Evolutionary conservation across 441 rosid species (phyloP), one percentile per base, ranked within the genome.

Genomic region (Erodium texanum): DNA sequence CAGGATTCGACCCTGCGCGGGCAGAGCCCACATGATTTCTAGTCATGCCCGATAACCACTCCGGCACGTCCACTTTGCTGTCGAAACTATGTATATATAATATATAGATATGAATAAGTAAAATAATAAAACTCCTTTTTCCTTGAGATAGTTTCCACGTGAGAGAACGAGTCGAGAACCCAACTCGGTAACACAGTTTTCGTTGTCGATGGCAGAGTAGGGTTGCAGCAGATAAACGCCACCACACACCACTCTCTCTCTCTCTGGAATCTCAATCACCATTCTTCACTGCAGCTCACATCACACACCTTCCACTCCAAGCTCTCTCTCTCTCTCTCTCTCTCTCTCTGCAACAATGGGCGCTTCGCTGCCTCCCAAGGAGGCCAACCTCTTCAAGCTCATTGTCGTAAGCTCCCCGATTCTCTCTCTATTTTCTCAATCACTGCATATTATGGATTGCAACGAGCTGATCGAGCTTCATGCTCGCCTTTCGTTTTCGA

Each of bases 311-410:
- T 34, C 38, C 38, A 5, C 38, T 10, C 38, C 38, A 34, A 34
- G 38, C 38, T 34, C 62, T 24, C 48, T 3, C 7, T 43, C 54
- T 4, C 18, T 36, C 7, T 43, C 54, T 4, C 38, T 34, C 62
- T 24, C 48, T 3, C 7, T 43, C 54, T 4, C 18, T 36, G 6
- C 34, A 70, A 61, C 78, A 83, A 92, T 92, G 99, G 99, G 98
- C 62, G 92, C 97, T 73, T 87, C 99, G 56, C 83, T 96, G 85
- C 99, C 99, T 82, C 85, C 96, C 62, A 96, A 96, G 82, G 99
- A 96, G 85, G 99, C 99, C 71, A 96, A 90, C 81, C 99, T 89
- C 83, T 96, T 96, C 90, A 96, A 96, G 82, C 92, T 89, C 91
- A 96, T 96, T 85, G 97, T 93, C 79, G 99, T 93, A 93, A 73